Percentiles rank a stretch among this genome's conserved stretches.
Evolutionary conservation across 2,329 filamentous ascomycete species (phyloP).

Genomic region (Sclerotinia borealis): DNA sequence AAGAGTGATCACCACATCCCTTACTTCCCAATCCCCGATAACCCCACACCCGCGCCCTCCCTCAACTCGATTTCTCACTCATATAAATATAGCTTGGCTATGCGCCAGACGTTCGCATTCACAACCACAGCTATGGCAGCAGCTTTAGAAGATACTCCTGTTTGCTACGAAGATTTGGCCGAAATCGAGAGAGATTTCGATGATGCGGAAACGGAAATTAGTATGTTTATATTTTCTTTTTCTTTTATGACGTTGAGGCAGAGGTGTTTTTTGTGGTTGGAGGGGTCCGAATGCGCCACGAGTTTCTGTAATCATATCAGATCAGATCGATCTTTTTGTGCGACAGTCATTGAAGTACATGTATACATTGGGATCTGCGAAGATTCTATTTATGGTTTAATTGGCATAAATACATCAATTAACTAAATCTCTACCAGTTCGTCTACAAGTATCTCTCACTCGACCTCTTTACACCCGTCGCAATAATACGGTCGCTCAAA

Average conservation of each 20-base stretch:
- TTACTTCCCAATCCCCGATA: background rate
- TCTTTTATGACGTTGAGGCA: background rate
- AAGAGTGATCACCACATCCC: background rate
- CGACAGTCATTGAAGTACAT: background rate
- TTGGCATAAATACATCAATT: background rate
- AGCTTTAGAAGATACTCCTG: constrained; percentile 37
- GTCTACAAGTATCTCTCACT: constrained; percentile 63
- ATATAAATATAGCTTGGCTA: constrained; percentile 7
- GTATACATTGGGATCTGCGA: background rate
- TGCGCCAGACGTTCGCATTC: constrained; percentile 27
- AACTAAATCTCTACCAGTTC: constrained; percentile 45
- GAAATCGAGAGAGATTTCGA: constrained; percentile 80
- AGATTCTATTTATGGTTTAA: background rate
- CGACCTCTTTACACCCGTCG: constrained; percentile 72
- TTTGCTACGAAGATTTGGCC: constrained; percentile 71
- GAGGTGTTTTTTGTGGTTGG: background rate
- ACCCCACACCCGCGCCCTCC: background rate
- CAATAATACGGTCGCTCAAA: constrained; percentile 60
- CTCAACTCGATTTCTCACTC: background rate
- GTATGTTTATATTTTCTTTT: constrained; percentile 45
- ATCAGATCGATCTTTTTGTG: background rate
- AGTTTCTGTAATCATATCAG: constrained; percentile 6
- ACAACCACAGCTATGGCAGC: constrained; percentile 31
- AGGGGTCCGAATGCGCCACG: constrained; percentile 9
- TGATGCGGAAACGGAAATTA: constrained; percentile 72